Percentiles rank a stretch among this genome's conserved stretches.
These are phyloP conservation scores for Paecilomyces dactylethromorphus DNA, from an alignment of 2,329 filamentous ascomycete genomes.

Conservation along the genomic window DNA sequence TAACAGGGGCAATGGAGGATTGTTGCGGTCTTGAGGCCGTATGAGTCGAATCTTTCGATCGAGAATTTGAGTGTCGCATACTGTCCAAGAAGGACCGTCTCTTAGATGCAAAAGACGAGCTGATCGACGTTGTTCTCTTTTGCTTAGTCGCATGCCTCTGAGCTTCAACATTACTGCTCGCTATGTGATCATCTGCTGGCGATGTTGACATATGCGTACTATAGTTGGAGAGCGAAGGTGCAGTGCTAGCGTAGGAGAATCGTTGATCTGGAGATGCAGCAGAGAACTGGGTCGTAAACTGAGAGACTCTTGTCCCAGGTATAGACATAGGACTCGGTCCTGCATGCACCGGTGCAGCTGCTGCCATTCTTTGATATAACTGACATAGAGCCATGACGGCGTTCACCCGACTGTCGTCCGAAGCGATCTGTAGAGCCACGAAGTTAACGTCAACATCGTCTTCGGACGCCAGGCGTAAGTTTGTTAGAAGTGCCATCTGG, in stretches of 20 bases:
- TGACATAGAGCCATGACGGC: conserved; percentile 29
- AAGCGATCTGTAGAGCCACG: conserved; percentile 23
- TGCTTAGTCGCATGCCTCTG: background rate
- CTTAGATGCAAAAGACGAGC: background rate
- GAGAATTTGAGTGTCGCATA: background rate
- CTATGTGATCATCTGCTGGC: background rate
- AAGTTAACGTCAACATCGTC: conserved; percentile 26
- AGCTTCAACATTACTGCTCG: background rate
- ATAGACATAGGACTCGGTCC: conserved; percentile 2
- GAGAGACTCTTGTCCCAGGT: background rate
- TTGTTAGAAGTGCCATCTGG: conserved; percentile 27
- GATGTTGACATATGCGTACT: background rate
- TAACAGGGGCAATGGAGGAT: background rate
- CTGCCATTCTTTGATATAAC: conserved; percentile 24
- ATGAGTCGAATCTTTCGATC: background rate
- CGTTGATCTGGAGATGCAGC: background rate
- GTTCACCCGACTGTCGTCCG: conserved; percentile 28
- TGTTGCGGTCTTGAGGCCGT: background rate
- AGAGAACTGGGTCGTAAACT: background rate
- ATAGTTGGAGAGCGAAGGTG: background rate
- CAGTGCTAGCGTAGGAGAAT: background rate
- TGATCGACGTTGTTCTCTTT: background rate
- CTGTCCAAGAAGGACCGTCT: background rate
- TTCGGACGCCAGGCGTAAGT: conserved; percentile 23
- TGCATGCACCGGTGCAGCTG: conserved; percentile 7